Percentiles rank a stretch among this genome's conserved stretches.
Evolutionary conservation across 208 protist genomes (phyloP).

Genomic region (Leishmania amazonensis): DNA sequence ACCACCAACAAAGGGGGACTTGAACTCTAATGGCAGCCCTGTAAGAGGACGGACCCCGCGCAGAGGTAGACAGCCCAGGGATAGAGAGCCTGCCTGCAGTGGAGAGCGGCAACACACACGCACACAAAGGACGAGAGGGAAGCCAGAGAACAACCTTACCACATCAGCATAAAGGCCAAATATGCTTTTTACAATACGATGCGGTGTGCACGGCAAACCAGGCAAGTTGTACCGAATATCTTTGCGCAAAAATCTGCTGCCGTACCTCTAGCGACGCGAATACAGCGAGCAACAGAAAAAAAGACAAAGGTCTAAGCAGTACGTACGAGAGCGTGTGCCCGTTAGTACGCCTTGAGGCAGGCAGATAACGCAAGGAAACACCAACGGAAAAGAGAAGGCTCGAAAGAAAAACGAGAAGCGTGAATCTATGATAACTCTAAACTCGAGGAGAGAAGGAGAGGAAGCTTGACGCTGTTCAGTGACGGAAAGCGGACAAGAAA

Average conservation of each 20-base stretch:
- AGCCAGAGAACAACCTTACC: background rate
- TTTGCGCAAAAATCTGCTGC: background rate
- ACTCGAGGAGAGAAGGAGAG: background rate
- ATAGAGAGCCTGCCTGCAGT: constrained; percentile 14
- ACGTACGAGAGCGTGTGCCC: background rate
- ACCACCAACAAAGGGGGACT: background rate
- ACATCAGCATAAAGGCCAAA: background rate
- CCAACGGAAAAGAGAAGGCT: background rate
- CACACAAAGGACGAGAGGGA: background rate
- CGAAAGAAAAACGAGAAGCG: background rate
- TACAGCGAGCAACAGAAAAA: background rate
- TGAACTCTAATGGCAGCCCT: background rate
- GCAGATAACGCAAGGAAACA: background rate
- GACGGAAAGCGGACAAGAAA: background rate
- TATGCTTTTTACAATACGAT: background rate
- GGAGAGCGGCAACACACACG: background rate
- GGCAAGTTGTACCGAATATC: background rate
- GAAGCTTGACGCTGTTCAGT: background rate
- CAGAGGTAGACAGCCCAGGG: background rate
- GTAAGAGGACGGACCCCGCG: background rate
- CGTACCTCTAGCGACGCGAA: background rate
- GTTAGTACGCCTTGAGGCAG: background rate
- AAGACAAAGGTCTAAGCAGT: background rate
- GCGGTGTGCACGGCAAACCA: background rate
- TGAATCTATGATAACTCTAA: constrained; percentile 4